Base-by-base conservation (phyloP, 768 basidiomycete genomes). In the Rubroboletus pulcherrimus region DNA sequence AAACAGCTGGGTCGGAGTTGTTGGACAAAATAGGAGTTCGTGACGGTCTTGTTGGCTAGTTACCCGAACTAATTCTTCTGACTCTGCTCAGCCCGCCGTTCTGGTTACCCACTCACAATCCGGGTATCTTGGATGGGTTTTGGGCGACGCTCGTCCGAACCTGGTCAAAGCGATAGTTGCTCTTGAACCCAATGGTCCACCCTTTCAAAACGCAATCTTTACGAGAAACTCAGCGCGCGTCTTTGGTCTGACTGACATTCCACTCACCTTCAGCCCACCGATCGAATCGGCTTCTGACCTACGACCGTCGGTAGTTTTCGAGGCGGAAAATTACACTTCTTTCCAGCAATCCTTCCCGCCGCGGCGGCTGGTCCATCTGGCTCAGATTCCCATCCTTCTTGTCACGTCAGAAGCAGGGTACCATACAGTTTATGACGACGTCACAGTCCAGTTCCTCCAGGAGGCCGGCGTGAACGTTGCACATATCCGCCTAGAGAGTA, bases 91-190 rank as follows among this genome's bases (percentile, higher is more conserved):
- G 79, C 78, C 78, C 19, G 75, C 66, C 3, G 66, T 80, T 26
- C 57, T 82, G n/a, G 57, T 81, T 29, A 78, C 79, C 1, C 81
- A 82, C 60, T 81, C 81, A 2, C 80, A 81, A 57, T 72, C 78
- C 33, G 81, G 79, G 3, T 72, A 66, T 44, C 71, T 77, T 43
- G 80, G 78, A 24, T 82, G 81, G 81, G 64, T 75, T 24, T 62
- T 82, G 14, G 81, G 71, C 10, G 81, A 82, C 50, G 66, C 74
- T 4, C 69, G 78, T 26, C 80, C 81, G 2, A 62, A 65, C 19
- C 60, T 73, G 34, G 71, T 82, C 34, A 78, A 74, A 61, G 77
- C 74, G 12, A 79, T 82, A 24, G 66, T 81, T 29, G 73, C 80
- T 4, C 62, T 82, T 17, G 81, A 82, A 59, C 81, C 81, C 2